These are phyloP conservation scores for Thymus quinquecostatus DNA, from an alignment of 257 asterid genomes.

Conservation along the genomic window DNA sequence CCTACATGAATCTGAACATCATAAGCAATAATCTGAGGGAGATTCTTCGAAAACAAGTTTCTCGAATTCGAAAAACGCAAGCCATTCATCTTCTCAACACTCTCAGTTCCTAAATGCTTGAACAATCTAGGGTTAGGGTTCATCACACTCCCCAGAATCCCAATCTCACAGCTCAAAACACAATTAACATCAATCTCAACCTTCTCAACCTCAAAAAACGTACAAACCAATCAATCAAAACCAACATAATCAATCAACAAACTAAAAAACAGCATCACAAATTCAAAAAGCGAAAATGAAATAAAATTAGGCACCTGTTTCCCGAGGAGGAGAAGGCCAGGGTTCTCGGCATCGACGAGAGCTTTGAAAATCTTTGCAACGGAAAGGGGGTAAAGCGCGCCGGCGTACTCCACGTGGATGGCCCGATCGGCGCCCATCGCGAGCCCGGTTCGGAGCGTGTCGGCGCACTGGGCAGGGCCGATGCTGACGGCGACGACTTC, in stretches of 20 bases:
- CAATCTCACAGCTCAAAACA: conserved; percentile 7
- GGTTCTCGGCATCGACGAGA: conserved; percentile 80
- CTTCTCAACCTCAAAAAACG: background rate
- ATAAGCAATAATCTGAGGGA: conserved; percentile 29
- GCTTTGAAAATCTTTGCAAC: conserved; percentile 90
- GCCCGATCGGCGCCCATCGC: conserved; percentile 99
- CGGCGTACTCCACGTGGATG: conserved; percentile 77
- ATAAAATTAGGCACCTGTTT: conserved; percentile 59
- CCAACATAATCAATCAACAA: background rate
- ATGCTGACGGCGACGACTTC: conserved; percentile 86
- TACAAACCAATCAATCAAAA: background rate
- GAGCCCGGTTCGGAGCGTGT: conserved; percentile 93
- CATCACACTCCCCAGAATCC: background rate
- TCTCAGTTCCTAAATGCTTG: background rate
- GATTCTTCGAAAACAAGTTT: background rate
- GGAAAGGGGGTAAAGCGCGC: conserved; percentile 70
- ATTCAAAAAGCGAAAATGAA: background rate
- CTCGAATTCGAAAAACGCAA: conserved; percentile 6
- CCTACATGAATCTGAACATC: conserved; percentile 51
- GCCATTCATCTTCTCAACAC: background rate
- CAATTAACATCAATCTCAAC: conserved; percentile 4
- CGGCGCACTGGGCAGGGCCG: conserved; percentile 79
- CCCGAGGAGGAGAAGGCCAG: conserved; percentile 84
- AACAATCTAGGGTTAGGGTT: too few species aligned
- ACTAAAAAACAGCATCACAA: background rate